phyloP scores from a whole-genome alignment of 257 asterid species.

The Solanum appendiculatum region DNA sequence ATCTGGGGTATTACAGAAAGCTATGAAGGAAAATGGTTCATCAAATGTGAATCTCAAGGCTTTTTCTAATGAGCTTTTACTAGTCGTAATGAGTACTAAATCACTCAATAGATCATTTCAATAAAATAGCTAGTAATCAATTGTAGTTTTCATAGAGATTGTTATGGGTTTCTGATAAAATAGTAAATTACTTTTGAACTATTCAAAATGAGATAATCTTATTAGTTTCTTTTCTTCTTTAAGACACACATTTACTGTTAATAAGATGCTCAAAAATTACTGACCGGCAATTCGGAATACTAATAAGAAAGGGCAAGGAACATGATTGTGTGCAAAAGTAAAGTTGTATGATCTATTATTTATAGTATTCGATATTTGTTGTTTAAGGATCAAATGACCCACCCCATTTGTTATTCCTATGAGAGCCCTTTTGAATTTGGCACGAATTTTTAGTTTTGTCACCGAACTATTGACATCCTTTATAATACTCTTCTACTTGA shows the following conservation, averaged over 20 bases:
- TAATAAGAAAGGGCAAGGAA: not conserved
- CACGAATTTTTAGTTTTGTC: no score
- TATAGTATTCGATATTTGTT: no score
- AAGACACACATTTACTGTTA: no score
- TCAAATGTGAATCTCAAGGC: constrained; percentile 19
- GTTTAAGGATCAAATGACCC: not conserved
- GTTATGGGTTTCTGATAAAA: no score
- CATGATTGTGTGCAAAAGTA: not conserved
- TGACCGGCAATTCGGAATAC: not conserved
- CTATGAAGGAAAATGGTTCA: constrained; percentile 20
- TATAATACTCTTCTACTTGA: not conserved
- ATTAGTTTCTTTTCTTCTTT: not conserved
- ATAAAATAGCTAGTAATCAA: not conserved
- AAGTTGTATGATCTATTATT: not conserved
- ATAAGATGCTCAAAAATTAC: not conserved
- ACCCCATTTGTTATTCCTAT: not conserved
- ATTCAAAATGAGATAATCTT: not conserved
- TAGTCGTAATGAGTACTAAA: not conserved
- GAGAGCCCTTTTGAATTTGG: not conserved
- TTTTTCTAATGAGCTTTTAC: constrained; percentile 9
- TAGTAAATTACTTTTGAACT: not conserved
- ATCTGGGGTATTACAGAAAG: no score
- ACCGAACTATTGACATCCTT: not conserved
- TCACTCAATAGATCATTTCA: not conserved
- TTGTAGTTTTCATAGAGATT: not conserved